Evolutionary conservation across 164 flowering plant genomes (phyloP), one percentile per base, ranked within the genome.

Genomic region (Dillenia turbinata): DNA sequence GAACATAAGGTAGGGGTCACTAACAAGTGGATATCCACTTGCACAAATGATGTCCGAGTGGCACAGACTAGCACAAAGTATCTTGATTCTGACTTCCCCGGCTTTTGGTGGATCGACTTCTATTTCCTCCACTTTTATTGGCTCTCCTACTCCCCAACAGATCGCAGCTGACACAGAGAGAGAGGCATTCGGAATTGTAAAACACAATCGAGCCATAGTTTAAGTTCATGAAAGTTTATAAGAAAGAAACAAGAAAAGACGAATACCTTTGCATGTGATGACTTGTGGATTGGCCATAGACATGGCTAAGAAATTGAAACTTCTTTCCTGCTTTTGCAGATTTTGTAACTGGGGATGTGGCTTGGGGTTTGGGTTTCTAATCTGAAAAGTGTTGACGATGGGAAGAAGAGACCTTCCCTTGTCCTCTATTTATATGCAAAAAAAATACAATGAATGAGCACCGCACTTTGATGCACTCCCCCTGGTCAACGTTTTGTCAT

Each of bases 11-110:
- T 9, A 12, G n/a, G 50, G 26, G 13, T 2, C 16, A 59, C 70
- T 24, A 6, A 75, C 73, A 12, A 14, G 0, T 22, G 69, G 69
- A 44, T 11, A 15, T 16, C 81, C 80, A n/a, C 62, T n/a, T 66
- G 47, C 12, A 16, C 19, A 55, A 1, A 69, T 55, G 57, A 83
- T 45, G 55, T 83, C 84, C 6, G 79, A 72, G 72, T 80, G 84
- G 64, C 85, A 81, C 5, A 83, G 15, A 64, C 83, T 80, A 6
- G 84, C 78, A 58, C 64, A 77, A 1, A 83, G 61, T 75, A 83
- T 73, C 75, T 81, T 80, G 8, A 83, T 62, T 8, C 87, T 66
- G 64, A 83, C 76, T 69, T 83, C 83, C 16, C 62, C 17, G 6
- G 74, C 45, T 62, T 61, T 65, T 5, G 85, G 85, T 24, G 85